A percentile compares a stretch with the other conserved stretches of the same genome.
Conservation (phyloP, 2,329 filamentous ascomycete species). For the Raffaelea ambrosiae region DNA sequence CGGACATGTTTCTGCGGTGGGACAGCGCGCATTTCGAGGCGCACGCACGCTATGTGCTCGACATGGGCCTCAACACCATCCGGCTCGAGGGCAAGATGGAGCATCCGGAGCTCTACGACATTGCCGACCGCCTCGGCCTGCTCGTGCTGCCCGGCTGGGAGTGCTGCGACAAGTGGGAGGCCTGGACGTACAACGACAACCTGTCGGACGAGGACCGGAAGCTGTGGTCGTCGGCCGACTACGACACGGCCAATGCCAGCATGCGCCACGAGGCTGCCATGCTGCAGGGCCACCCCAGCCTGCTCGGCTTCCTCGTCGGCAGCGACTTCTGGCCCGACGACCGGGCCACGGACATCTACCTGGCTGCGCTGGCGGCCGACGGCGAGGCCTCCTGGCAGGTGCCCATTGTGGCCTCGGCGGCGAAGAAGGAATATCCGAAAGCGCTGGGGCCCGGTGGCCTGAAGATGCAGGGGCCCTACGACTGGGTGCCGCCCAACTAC, state of each 20-base stretch:
- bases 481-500: conserved; percentile 58
- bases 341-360: conserved; percentile 42
- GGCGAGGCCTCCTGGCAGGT: conserved; percentile 42
- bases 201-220: conserved; percentile 22
- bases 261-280: conserved; percentile 53
- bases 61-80: conserved; percentile 55
- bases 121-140: conserved; percentile 49
- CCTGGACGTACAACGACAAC: conserved; percentile 52
- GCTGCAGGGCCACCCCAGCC: conserved; percentile 51
- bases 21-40: conserved; percentile 34
- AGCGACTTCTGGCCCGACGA: conserved; percentile 58
- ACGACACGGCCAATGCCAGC: conserved; percentile 41
- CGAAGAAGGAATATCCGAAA: conserved; percentile 42
- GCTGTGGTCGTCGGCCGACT: conserved; percentile 44
- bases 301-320: conserved; percentile 50
- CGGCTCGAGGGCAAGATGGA: conserved; percentile 58
- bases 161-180: conserved; percentile 62
- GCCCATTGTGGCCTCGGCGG: conserved; percentile 50
- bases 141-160: conserved; percentile 59
- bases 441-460: conserved; percentile 47
- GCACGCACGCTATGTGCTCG: conserved; percentile 45
- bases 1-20: conserved; percentile 55
- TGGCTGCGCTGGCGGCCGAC: conserved; percentile 32
- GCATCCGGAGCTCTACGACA: conserved; percentile 50
- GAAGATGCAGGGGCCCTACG: conserved; percentile 60